Evolutionary conservation across 148 eudicot genomes (phyloP), one percentile per base, ranked within the genome.

Genomic region (Chenopodium formosanum): DNA sequence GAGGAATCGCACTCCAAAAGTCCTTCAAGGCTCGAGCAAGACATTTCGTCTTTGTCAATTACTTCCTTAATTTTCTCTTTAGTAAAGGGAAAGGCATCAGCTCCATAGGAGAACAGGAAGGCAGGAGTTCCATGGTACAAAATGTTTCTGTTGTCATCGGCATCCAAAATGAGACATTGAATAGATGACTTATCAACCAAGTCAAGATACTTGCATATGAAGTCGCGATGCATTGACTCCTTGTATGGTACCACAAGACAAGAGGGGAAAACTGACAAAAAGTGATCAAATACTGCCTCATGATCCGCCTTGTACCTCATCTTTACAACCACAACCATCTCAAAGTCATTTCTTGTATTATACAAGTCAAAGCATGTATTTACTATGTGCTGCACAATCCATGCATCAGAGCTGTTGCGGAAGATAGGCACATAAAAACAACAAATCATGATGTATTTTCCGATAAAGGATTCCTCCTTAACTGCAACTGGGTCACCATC

Each of bases 21-120:
- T 53, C 17, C 58, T 14, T 11, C 58, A 53, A 53, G 58, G 14
- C 17, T 53, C 17, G 4, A 53, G 17, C 1, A 1, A 53, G 58
- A 53, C 4, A 0, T 32, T 32, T 1, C 0, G 58, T 13, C 17
- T 52, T 52, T 52, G 13, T 14, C 1, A 52, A 13, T 1, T 27
- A 66, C 13, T 66, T 27, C 23, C 70, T 25, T 13, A 7, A 9
- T 0, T n/a, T 64, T 64, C 34, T 66, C 70, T 9, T 25, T 23
- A 66, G 70, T 66, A 66, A 66, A 66, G 70, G 70, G 70, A 66
- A 66, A 27, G 70, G 37, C 34, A 6, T 66, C 68, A n/a, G 68
- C 29, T 23, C 68, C 68, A 64, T 64, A 64, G 0, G 1, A 5
- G 25, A 0, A 4, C 68, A n/a, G 29, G 22, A 64, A 64, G 7